Base-by-base conservation (phyloP, 2,329 filamentous ascomycete genomes). In the Aspergillus fumigatus region DNA sequence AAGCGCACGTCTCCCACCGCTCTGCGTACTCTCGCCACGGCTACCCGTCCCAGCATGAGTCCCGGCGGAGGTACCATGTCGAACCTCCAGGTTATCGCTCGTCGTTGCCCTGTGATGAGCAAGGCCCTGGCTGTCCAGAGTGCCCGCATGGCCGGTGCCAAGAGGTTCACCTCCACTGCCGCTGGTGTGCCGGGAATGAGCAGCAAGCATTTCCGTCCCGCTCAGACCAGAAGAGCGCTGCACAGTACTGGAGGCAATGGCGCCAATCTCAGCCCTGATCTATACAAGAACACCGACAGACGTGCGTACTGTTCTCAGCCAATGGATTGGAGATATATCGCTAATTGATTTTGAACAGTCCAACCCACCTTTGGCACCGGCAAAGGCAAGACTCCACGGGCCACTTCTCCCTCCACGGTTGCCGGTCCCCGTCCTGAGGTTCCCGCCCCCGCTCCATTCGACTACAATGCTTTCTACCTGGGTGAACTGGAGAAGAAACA, bases 91-190 rank as follows among this genome's bases (percentile, higher is more conserved):
- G 86, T 94, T 65, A 86, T 96, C 70, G 94, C 91, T 69, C 88
- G 92, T 72, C 91, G 93, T 75, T 99, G 94, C 84, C 94, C 94
- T 57, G 88, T 99, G 76, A 99, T 99, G 94, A 93, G 92, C 75
- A 96, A 97, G 83, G 94, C 94, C 45, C 85, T 99, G 74, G 89
- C 91, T 59, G 88, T 97, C 41, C 93, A 97, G 82, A 78, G 75
- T 59, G 71, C 76, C 48, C 73, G 76, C 50, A 65, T 78, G 57
- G 69, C 68, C 25, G 64, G 63, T 51, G 59, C 71, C 51, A 76
- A 74, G 67, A 68, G 70, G 8, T 76, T 76, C 57, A 72, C 73
- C 56, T 71, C 73, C 17, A 63, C 65, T 25, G 69, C 72, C 40
- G 67, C 69, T 48, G 66, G 66, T 43, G 65, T 70, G 21, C 48